Conservation (phyloP, 371 early-diverging fungal species). For the Mortierella sp. region DNA sequence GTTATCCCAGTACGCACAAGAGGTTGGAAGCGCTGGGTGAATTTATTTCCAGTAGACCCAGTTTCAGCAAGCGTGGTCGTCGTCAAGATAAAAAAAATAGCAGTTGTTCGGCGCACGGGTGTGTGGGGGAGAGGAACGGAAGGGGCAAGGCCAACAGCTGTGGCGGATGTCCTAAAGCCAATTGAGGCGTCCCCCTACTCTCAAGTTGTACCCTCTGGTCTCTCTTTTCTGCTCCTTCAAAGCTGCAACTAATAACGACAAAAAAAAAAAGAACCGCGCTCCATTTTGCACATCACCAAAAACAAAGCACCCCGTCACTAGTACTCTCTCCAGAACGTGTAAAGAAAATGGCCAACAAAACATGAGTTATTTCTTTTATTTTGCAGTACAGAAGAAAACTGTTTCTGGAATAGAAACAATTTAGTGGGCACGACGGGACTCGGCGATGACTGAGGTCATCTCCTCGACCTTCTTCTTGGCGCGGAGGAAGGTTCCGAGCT, state of each 20-base stretch:
- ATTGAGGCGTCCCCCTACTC: too few relatives aligned
- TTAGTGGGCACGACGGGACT: slow-evolving; percentile 89
- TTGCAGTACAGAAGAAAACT: slow-evolving; percentile 15
- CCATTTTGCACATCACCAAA: background rate
- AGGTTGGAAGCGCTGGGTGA: too few relatives aligned
- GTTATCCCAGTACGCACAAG: too few relatives aligned
- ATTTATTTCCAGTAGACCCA: too few relatives aligned
- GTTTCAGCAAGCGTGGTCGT: too few relatives aligned
- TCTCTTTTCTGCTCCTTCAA: background rate
- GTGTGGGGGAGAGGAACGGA: too few relatives aligned
- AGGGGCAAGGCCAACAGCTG: too few relatives aligned
- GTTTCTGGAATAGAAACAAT: slow-evolving; percentile 12
- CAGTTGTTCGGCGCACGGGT: too few relatives aligned
- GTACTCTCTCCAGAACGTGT: background rate
- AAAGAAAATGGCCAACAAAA: slow-evolving; percentile 11
- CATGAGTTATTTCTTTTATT: slow-evolving; percentile 9
- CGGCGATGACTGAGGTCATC: slow-evolving; percentile 93
- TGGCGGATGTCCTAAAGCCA: too few relatives aligned
- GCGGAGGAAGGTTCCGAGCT: slow-evolving; percentile 97
- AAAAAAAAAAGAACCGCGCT: background rate
- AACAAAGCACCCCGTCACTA: background rate
- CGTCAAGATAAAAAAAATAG: too few relatives aligned
- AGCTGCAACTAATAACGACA: background rate
- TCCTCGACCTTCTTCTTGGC: slow-evolving; percentile 99
- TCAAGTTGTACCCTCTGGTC: too few relatives aligned